Evolutionary conservation across 2,329 filamentous ascomycete genomes (phyloP), one percentile per base, ranked within the genome.

Genomic region (Hymenoscyphus albidus): DNA sequence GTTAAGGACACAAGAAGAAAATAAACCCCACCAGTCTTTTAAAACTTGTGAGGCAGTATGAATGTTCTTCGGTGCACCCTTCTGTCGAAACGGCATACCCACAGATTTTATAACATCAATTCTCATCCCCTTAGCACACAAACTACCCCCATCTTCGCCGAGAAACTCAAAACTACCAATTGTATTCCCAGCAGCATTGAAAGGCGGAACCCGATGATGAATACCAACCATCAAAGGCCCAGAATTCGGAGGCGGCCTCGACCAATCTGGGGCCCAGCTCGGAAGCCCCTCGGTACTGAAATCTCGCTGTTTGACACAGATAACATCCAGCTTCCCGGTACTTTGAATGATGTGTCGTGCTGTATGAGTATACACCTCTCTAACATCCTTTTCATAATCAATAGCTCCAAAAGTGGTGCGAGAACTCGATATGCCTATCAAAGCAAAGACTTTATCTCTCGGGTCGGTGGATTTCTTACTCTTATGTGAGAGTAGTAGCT

Each of bases 371-470:
- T 69, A 73, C 13, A 70, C 66, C 1, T 71, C 69, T 9, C 62
- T 42, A 14, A 71, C 32, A 16, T 69, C 69, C 3, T 58, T 62
- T 3, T 66, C 67, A 61, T 73, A 73, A 62, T 73, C 67, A 2
- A 72, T 68, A 5, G 16, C 27, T 1, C 71, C 70, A 62, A 73
- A 74, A 0, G 56, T 57, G 1, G 67, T 14, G 2, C 62, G 44
- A 5, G 65, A 64, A 6, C 51, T 65, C 2, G 70, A 73, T 16
- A 74, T 71, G 12, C 73, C 73, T 2, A 74, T 64, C 7, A 74
- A 59, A 5, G 71, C 73, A 62, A 70, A 74, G 0, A 74, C 70
- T 66, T 74, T 73, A 55, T 74, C 72, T 59, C 66, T 73, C 10
- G 71, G 69, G 59, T 73, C 73, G 0, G 70, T 71, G 9, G 72